Evolutionary conservation across 495 filamentous ascomycete genomes (phyloP).

Genomic region (Paragyromitra xinjiangensis): DNA sequence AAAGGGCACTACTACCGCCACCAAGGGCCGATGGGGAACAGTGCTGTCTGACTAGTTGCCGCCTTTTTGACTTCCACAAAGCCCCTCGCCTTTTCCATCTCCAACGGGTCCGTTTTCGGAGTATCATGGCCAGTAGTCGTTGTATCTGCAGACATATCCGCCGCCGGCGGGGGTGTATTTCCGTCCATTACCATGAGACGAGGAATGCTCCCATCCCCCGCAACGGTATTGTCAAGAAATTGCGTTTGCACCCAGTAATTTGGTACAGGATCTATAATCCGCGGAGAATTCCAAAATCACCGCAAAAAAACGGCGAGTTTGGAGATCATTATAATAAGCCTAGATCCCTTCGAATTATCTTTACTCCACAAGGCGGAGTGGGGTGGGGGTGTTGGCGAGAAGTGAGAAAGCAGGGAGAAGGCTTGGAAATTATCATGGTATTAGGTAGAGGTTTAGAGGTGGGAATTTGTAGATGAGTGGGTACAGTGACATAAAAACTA

Average conservation of each 20-base stretch:
- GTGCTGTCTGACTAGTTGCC: conserved; percentile 45
- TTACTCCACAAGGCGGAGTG: background rate
- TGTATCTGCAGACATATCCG: conserved; percentile 18
- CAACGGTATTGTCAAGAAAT: conserved; percentile 47
- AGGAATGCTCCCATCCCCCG: conserved; percentile 41
- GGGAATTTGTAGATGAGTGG: background rate
- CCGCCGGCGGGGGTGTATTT: background rate
- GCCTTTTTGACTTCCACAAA: conserved; percentile 40
- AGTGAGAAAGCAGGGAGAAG: background rate
- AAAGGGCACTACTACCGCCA: conserved; percentile 27
- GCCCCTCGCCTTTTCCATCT: conserved; percentile 23
- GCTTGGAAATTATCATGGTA: background rate
- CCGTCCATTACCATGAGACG: conserved; percentile 33
- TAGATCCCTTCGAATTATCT: conserved; percentile 15
- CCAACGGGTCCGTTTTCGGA: conserved; percentile 1
- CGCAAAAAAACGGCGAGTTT: conserved; percentile 32
- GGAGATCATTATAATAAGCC: conserved; percentile 30
- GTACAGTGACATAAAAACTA: background rate
- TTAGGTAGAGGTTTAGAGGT: background rate
- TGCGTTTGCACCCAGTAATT: conserved; percentile 47
- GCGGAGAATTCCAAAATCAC: conserved; percentile 23
- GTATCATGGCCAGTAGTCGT: conserved; percentile 16
- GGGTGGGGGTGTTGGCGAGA: background rate
- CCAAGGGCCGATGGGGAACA: conserved; percentile 43
- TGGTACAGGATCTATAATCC: conserved; percentile 31